Conservation (phyloP, 306 rosid genomes). For the Neltuma alba region DNA sequence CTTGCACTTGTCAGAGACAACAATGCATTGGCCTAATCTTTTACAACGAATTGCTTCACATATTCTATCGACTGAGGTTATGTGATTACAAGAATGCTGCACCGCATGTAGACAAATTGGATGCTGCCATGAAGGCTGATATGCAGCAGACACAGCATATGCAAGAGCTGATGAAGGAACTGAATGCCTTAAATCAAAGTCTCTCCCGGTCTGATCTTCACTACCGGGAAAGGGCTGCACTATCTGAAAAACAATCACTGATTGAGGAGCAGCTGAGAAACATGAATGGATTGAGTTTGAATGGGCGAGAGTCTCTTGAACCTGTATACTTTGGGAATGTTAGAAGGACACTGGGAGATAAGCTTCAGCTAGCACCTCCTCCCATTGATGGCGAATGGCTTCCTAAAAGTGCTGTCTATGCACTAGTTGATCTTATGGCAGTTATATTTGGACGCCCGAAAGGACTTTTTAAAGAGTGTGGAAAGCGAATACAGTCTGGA, state of each 20-base stretch:
- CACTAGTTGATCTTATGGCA: slow-evolving; percentile 84
- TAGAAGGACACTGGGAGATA: slow-evolving; percentile 71
- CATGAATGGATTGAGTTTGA: slow-evolving; percentile 51
- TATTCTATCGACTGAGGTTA: slow-evolving; percentile 84
- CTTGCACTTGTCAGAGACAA: slow-evolving; percentile 51
- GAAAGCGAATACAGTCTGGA: slow-evolving; percentile 87
- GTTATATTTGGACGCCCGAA: slow-evolving; percentile 89
- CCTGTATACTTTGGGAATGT: slow-evolving; percentile 85
- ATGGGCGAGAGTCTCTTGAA: slow-evolving; percentile 64
- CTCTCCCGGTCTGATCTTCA: slow-evolving; percentile 82
- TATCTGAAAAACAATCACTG: slow-evolving; percentile 77
- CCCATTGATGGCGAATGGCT: slow-evolving; percentile 99
- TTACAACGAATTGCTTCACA: slow-evolving; percentile 86
- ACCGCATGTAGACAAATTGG: slow-evolving; percentile 84
- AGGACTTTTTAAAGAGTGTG: slow-evolving; percentile 95
- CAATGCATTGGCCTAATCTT: slow-evolving; percentile 84
- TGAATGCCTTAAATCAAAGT: slow-evolving; percentile 75
- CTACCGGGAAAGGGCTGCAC: slow-evolving; percentile 77
- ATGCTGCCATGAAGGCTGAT: slow-evolving; percentile 89
- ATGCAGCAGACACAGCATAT: slow-evolving; percentile 66
- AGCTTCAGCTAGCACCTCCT: slow-evolving; percentile 87
- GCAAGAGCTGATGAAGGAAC: slow-evolving; percentile 71
- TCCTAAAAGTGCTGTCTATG: slow-evolving; percentile 93
- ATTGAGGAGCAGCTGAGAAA: slow-evolving; percentile 66
- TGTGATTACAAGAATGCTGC: slow-evolving; percentile 97